These are phyloP conservation scores for Nepenthes mirabilis DNA, from an alignment of 148 eudicot species.

Conservation along the genomic window DNA sequence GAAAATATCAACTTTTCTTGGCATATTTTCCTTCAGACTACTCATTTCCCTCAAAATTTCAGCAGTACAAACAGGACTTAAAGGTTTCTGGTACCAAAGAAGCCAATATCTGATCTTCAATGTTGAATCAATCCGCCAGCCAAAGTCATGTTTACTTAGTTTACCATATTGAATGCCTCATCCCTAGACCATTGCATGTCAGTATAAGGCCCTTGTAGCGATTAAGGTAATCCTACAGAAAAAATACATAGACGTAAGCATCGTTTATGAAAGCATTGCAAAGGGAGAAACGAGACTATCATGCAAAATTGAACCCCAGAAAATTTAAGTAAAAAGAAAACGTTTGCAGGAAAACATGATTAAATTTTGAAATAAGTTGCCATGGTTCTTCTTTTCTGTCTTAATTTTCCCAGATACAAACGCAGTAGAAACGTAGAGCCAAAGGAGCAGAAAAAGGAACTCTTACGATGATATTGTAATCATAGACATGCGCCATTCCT, in stretches of 20 bases:
- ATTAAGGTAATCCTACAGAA: slow-evolving; percentile 68
- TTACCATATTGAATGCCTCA: slow-evolving; percentile 62
- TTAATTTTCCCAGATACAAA: neutral
- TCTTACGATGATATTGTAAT: slow-evolving; percentile 57
- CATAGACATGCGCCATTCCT: slow-evolving; percentile 40
- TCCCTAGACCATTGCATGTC: slow-evolving; percentile 92
- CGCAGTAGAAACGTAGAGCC: neutral
- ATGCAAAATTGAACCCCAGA: too few species aligned
- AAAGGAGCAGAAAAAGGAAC: slow-evolving; percentile 2
- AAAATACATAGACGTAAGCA: neutral
- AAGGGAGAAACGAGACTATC: too few species aligned
- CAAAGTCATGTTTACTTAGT: neutral
- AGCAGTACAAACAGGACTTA: too few species aligned
- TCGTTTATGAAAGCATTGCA: too few species aligned
- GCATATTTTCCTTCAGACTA: too few species aligned
- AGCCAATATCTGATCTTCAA: too few species aligned
- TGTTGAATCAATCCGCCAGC: too few species aligned
- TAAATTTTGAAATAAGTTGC: neutral
- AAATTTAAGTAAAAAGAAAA: too few species aligned
- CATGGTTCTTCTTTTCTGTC: neutral
- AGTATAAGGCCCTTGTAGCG: slow-evolving; percentile 88
- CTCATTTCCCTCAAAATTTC: too few species aligned
- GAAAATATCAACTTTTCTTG: too few species aligned
- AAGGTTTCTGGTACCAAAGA: too few species aligned
- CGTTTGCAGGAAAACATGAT: too few species aligned